Conservation (phyloP, 2,329 filamentous ascomycete genomes). For the Apiospora arundinis region DNA sequence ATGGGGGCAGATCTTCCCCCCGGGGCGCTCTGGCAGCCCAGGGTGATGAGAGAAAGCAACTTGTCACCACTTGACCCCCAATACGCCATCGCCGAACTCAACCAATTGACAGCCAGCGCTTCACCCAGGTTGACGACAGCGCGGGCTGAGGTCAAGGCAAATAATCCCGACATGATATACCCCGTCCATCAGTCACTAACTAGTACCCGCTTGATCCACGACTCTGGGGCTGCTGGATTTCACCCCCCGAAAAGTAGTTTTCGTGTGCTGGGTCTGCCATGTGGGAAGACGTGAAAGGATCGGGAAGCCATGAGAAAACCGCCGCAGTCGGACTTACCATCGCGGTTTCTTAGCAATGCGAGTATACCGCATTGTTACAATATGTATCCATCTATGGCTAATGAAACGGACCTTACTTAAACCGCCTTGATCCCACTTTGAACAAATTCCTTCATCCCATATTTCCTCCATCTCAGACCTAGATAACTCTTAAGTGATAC, state of each 20-base stretch:
- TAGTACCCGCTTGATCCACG: slow-evolving; percentile 16
- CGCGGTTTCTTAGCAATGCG: neutral
- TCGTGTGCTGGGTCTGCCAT: slow-evolving; percentile 12
- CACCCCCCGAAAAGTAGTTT: neutral
- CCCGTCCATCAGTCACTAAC: neutral
- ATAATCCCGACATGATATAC: neutral
- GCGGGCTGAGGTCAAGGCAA: neutral
- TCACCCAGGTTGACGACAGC: neutral
- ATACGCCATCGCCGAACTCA: neutral
- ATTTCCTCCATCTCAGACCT: slow-evolving; percentile 13
- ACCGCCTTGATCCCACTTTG: neutral
- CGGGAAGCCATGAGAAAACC: neutral
- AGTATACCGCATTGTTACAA: neutral
- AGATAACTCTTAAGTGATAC: neutral
- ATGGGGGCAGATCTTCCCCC: neutral
- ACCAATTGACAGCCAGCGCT: neutral
- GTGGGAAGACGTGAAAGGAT: neutral
- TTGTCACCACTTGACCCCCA: slow-evolving; percentile 1
- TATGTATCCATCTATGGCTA: neutral
- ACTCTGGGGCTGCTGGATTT: slow-evolving; percentile 5
- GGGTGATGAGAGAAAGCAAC: neutral
- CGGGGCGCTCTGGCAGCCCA: neutral
- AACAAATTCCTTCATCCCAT: neutral
- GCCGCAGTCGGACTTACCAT: slow-evolving; percentile 9
- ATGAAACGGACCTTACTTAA: neutral